Evolutionary conservation across 371 early-diverging fungal genomes (phyloP).

Genomic region (Saksenaea vasiformis): DNA sequence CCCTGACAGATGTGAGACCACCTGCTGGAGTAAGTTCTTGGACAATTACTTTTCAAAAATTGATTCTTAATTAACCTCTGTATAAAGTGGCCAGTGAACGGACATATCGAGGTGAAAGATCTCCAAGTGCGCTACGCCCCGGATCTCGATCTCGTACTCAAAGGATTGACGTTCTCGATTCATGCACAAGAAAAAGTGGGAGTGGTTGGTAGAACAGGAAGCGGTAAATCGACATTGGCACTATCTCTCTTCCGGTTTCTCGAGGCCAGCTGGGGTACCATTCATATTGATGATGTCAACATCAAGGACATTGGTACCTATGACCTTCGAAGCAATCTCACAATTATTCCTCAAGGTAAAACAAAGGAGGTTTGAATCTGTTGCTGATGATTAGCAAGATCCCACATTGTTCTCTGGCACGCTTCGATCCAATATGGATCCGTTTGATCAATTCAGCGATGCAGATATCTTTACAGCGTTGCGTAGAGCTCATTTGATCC

Average conservation of each 20-base stretch:
- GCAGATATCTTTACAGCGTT: constrained; percentile 64
- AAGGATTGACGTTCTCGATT: constrained; percentile 49
- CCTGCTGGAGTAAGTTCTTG: constrained; percentile 11
- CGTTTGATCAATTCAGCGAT: constrained; percentile 52
- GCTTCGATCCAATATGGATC: constrained; percentile 60
- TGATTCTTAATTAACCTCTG: not conserved
- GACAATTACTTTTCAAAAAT: not conserved
- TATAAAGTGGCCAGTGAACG: constrained; percentile 63
- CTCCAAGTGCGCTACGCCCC: constrained; percentile 45
- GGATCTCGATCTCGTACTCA: constrained; percentile 52
- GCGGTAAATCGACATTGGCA: constrained; percentile 66
- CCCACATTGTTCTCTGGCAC: constrained; percentile 62
- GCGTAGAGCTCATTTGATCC: constrained; percentile 52
- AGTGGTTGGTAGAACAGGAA: constrained; percentile 55
- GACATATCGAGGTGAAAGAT: constrained; percentile 58
- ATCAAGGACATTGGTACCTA: not conserved
- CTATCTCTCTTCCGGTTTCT: constrained; percentile 61
- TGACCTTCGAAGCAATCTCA: not conserved
- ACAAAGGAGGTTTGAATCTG: constrained; percentile 31
- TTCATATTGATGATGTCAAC: not conserved
- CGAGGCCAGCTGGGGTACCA: constrained; percentile 22
- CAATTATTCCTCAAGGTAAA: not conserved
- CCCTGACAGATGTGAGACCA: constrained; percentile 26
- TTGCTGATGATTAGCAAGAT: constrained; percentile 55
- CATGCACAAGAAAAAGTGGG: constrained; percentile 43